Evolutionary conservation across 805 yeast species (phyloP).

Genomic region (Debaryomyces hansenii): DNA sequence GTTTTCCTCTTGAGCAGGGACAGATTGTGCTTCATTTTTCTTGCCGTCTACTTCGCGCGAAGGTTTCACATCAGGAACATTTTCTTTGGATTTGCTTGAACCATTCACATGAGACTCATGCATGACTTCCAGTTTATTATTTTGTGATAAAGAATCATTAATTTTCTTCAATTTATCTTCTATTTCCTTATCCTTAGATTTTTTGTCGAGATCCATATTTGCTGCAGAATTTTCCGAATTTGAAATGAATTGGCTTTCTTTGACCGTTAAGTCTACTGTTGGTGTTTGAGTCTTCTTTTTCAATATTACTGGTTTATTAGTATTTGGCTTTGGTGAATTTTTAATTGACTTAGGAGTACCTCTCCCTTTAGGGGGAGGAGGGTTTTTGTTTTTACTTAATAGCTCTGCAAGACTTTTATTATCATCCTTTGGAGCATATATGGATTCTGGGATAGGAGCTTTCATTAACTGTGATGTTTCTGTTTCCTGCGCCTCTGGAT

Average conservation of each 20-base stretch:
- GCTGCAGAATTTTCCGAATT: conserved; percentile 3
- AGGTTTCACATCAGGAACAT: neutral
- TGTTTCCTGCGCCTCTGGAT: neutral
- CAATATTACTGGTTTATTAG: conserved; percentile 36
- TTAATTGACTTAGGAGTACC: conserved; percentile 14
- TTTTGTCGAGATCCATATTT: neutral
- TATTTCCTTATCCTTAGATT: neutral
- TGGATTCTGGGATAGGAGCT: conserved; percentile 18
- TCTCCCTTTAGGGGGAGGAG: conserved; percentile 9
- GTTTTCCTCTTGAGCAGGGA: neutral
- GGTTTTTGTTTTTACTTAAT: conserved; percentile 23
- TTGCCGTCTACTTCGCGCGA: neutral
- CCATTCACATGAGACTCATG: neutral
- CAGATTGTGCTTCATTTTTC: neutral
- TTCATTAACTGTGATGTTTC: conserved; percentile 9
- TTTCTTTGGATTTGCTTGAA: neutral
- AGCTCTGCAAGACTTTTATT: conserved; percentile 41
- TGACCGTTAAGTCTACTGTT: conserved; percentile 11
- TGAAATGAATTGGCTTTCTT: conserved; percentile 9
- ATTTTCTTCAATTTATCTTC: conserved; percentile 1
- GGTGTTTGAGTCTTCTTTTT: conserved; percentile 28
- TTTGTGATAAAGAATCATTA: conserved; percentile 2
- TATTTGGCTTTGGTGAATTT: conserved; percentile 23
- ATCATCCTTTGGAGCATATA: conserved; percentile 16
- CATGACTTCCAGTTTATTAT: conserved; percentile 1